Percentiles rank a stretch among this genome's conserved stretches.
Conservation (phyloP, 306 rosid genomes). For the Lagenaria siceraria region DNA sequence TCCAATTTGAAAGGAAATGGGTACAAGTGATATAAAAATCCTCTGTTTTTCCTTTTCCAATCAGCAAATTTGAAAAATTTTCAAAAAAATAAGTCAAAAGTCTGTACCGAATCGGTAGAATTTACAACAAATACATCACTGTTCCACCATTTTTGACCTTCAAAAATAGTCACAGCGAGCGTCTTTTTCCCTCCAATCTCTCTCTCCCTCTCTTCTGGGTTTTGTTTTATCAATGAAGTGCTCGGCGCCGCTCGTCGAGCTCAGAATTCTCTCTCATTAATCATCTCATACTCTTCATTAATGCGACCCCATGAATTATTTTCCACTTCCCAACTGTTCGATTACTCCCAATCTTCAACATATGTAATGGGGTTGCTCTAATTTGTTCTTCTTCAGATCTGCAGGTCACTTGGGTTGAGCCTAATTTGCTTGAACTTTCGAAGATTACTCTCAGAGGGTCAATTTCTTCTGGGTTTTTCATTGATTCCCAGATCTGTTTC, state of each 20-base stretch:
- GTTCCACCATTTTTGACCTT: constrained; percentile 3
- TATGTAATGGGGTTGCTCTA: neutral
- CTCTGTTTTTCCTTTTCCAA: neutral
- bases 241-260: neutral
- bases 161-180: neutral
- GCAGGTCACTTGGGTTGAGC: neutral
- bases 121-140: neutral
- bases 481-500: neutral
- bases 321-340: constrained; percentile 7
- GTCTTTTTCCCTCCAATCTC: constrained; percentile 4
- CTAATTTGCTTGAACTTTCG: neutral
- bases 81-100: neutral
- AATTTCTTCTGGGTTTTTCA: neutral
- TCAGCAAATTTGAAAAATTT: neutral
- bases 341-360: neutral
- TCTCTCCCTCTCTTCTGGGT: neutral
- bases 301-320: neutral
- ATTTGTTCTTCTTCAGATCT: neutral
- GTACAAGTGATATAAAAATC: neutral
- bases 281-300: neutral
- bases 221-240: neutral
- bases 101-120: neutral
- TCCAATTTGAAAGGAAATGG: neutral
- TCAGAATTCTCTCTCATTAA: neutral
- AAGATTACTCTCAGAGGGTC: neutral